These are phyloP conservation scores for Phytophthora fragariaefolia DNA, from an alignment of 352 stramenopile genomes.

Conservation along the genomic window DNA sequence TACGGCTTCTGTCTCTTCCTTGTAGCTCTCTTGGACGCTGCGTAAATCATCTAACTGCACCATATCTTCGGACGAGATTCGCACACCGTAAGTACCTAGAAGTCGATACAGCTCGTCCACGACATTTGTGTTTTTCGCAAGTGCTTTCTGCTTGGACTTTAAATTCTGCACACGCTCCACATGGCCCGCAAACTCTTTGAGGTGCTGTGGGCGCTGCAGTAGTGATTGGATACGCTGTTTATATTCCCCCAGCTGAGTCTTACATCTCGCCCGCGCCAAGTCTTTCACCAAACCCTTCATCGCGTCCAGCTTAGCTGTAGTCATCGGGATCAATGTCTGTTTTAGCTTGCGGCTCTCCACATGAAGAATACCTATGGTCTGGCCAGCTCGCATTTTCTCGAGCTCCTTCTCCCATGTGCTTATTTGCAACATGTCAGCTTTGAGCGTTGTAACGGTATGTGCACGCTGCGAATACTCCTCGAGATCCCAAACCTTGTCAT, in stretches of 20 bases:
- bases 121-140: slow-evolving; percentile 88
- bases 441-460: slow-evolving; percentile 88
- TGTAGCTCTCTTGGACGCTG: slow-evolving; percentile 87
- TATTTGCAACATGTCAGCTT: slow-evolving; percentile 92
- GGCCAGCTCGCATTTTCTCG: slow-evolving; percentile 92
- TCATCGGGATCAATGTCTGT: slow-evolving; percentile 93
- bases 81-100: slow-evolving; percentile 91
- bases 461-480: slow-evolving; percentile 84
- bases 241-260: slow-evolving; percentile 90
- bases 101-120: slow-evolving; percentile 95
- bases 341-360: slow-evolving; percentile 95
- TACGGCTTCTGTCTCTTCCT: slow-evolving; percentile 88
- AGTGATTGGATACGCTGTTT: slow-evolving; percentile 90
- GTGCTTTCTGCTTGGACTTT: slow-evolving; percentile 80
- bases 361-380: slow-evolving; percentile 93
- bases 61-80: slow-evolving; percentile 93
- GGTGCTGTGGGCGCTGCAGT: slow-evolving; percentile 80
- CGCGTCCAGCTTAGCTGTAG: slow-evolving; percentile 88
- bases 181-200: slow-evolving; percentile 93
- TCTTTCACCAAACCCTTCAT: slow-evolving; percentile 95
- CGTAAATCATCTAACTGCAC: slow-evolving; percentile 92
- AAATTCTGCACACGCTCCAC: slow-evolving; percentile 82
- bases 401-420: slow-evolving; percentile 94
- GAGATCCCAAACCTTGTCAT: slow-evolving; percentile 92
- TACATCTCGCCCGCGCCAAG: slow-evolving; percentile 87